These are phyloP conservation scores for Aspergillus aculeatus DNA, from an alignment of 2,329 filamentous ascomycete species.

Conservation along the genomic window DNA sequence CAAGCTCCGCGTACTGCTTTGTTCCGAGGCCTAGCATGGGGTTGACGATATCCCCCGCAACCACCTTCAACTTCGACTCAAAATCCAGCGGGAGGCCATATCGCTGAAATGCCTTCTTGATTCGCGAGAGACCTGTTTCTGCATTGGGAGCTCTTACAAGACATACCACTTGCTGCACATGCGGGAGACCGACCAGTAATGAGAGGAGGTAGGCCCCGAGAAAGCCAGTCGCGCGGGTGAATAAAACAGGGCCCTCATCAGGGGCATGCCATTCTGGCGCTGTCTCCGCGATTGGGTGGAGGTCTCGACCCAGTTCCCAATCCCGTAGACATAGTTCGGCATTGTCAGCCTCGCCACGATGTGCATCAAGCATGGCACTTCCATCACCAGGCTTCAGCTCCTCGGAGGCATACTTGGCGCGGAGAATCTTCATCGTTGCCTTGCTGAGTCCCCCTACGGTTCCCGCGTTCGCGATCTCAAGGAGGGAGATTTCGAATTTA, in stretches of 20 bases:
- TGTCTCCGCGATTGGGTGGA: constrained; percentile 2
- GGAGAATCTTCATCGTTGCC: constrained; percentile 9
- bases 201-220: constrained; percentile 16
- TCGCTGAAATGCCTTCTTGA: constrained; percentile 7
- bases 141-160: constrained; percentile 14
- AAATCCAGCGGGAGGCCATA: constrained; percentile 8
- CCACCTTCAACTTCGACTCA: constrained; percentile 5
- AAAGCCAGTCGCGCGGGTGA: constrained; percentile 17
- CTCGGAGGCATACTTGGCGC: constrained; percentile 10
- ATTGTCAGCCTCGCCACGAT: not conserved
- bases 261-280: constrained; percentile 9
- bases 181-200: constrained; percentile 2
- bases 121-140: constrained; percentile 1
- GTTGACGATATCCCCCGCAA: constrained; percentile 8
- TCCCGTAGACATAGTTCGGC: constrained; percentile 1
- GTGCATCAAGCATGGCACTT: no score
- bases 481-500: constrained; percentile 43
- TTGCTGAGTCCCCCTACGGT: constrained; percentile 17
- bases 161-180: constrained; percentile 16
- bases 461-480: constrained; percentile 51
- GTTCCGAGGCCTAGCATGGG: constrained; percentile 1
- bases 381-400: not conserved
- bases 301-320: not conserved
- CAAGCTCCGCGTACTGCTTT: constrained; percentile 3
- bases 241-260: constrained; percentile 14